phyloP scores from a whole-genome alignment of 2,329 filamentous ascomycete species.

The Cryphonectria carpinicola region DNA sequence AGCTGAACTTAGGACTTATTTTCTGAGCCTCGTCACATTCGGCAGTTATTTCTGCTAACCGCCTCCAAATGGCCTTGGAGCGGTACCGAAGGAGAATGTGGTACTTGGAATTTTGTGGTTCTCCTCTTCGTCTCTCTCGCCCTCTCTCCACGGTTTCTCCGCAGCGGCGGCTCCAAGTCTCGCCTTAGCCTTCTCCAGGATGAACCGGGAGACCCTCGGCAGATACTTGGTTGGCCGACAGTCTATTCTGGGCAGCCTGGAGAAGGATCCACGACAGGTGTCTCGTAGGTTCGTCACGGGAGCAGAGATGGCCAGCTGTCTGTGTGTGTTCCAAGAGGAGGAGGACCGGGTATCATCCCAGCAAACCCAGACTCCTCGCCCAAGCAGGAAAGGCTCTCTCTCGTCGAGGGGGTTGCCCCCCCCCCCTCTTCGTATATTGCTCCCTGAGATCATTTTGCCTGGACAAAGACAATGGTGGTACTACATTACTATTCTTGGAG shows the following conservation, averaged over 20 bases:
- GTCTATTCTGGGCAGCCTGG: slow-evolving; percentile 4
- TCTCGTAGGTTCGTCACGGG: background rate
- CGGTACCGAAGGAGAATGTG: background rate
- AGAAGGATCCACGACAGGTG: background rate
- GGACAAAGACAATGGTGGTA: slow-evolving; percentile 19
- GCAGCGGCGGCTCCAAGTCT: slow-evolving; percentile 27
- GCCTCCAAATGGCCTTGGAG: background rate
- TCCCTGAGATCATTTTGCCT: slow-evolving; percentile 11
- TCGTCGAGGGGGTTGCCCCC: background rate
- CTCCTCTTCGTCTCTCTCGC: background rate
- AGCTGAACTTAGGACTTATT: background rate
- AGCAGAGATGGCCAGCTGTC: background rate
- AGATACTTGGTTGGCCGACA: slow-evolving; percentile 27
- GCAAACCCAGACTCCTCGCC: background rate
- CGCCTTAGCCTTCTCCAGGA: slow-evolving; percentile 2
- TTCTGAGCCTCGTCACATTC: slow-evolving; percentile 8
- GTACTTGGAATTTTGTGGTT: background rate
- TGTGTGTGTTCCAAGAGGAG: background rate
- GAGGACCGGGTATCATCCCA: background rate
- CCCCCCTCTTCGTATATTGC: background rate
- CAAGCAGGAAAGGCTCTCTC: background rate
- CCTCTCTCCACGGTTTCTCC: slow-evolving; percentile 18
- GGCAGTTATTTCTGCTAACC: slow-evolving; percentile 22
- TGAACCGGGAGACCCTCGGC: slow-evolving; percentile 17
- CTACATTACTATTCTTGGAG: slow-evolving; percentile 8